Base-by-base conservation (phyloP, 768 basidiomycete species). In the Macrocybe gigantea region DNA sequence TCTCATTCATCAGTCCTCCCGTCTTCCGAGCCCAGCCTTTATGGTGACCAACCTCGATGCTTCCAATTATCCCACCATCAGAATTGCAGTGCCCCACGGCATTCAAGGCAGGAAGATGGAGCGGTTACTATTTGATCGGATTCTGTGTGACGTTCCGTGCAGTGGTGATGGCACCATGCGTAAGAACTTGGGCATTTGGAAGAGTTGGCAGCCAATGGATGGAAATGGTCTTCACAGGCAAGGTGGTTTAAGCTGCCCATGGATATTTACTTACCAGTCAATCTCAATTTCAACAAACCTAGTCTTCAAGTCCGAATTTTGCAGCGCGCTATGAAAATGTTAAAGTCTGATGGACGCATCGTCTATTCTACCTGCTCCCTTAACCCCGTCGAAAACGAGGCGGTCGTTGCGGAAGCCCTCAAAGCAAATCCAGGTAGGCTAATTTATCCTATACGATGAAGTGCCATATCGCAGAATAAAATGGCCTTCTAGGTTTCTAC, bases 291-390 rank as follows among this genome's bases (percentile, higher is more conserved):
- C 38, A 44, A 36, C 32, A 30, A 30, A 30, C 43, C 11, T 56
- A 97, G 93, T 7, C 73, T 99, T 31, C 96, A 99, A 61, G 72
- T 93, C 36, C 86, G 96, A 13, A 98, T 99, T 55, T 77, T 98
- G 13, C 77, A 86, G 51, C 86, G 96, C 13, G 95, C 86, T 1
- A 96, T 99, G 89, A 82, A 84, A 48, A 77, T 98, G 67, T 77
- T 99, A 36, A 82, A 83, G 31, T 59, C 62, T 8, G 79, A 83
- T n/a, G 95, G 94, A 6, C 83, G 88, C 33, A 86, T 98, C 52
- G 94, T 98, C 12, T 99, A 98, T 63, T 98, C 96, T 5, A 99
- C 96, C 0, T 98, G 96, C 59, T 97, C 94, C 0, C 72, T 98
- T 54, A 98, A 98, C 63, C 96, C 96, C 1, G 77, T 93, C 9